A percentile compares a stretch with the other conserved stretches of the same genome.
Conservation (phyloP, 179 eudicot genomes). For the Actinidia chinensis region DNA sequence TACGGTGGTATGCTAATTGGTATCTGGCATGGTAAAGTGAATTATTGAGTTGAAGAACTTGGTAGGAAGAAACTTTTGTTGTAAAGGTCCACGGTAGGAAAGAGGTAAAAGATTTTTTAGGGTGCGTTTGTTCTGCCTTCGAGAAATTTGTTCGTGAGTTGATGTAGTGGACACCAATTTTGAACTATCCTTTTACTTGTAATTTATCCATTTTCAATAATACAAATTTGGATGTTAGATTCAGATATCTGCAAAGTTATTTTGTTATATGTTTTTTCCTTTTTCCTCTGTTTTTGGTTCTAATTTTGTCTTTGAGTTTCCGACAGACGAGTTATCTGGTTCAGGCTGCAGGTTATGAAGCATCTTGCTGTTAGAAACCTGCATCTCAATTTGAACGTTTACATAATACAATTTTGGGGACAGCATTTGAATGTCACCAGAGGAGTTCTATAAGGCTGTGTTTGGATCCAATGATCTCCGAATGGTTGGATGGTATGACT, state of each 20-base stretch:
- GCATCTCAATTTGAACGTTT: too few species aligned
- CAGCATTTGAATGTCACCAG: too few species aligned
- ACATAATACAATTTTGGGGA: too few species aligned
- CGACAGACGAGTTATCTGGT: background rate
- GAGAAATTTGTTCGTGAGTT: constrained; percentile 3
- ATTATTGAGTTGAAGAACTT: background rate
- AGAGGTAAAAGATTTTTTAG: background rate
- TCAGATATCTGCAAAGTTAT: background rate
- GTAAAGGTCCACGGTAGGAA: background rate
- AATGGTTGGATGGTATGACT: too few species aligned
- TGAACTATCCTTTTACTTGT: background rate
- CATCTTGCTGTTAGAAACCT: too few species aligned
- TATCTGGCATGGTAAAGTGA: background rate
- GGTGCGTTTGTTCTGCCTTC: background rate
- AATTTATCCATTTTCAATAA: background rate
- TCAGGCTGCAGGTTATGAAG: background rate
- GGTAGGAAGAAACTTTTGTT: background rate
- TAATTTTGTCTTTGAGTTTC: background rate
- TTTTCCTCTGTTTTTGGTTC: background rate
- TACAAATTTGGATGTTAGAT: background rate
- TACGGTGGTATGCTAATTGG: background rate
- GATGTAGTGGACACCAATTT: background rate
- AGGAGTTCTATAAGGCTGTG: too few species aligned
- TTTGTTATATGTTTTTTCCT: background rate
- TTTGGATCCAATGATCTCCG: too few species aligned